Evolutionary conservation across 78 protist species (phyloP), one percentile per base, ranked within the genome.

Genomic region (Capsaspora owczarzaki): DNA sequence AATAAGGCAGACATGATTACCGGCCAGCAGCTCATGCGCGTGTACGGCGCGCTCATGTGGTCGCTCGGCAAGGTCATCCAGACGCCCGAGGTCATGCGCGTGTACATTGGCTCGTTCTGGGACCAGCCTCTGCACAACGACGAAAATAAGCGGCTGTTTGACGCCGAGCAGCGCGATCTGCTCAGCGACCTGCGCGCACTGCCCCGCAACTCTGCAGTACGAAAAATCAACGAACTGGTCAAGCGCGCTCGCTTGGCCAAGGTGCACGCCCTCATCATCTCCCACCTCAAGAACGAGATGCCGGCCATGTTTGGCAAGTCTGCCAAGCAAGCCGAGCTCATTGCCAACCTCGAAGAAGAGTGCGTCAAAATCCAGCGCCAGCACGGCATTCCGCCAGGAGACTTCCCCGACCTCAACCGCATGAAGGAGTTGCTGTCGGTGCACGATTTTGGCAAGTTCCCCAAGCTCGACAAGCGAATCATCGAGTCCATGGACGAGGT

Each of bases 11-110:
- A 93, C 78, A 60, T 77, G 43, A 61, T 91, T 60, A 81, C 41
- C 60, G 53, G 84, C 33, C 95, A 94, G 86, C 89, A 90, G 72
- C 89, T 94, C 38, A 83, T 94, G 83, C 85, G 97, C 22, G 95
- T 94, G 27, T 93, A 94, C 61, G 97, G 97, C 22, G 94, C 95
- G 4, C 82, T 94, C 61, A 83, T 94, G 91, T 94, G 96, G 96
- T 51, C 87, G 12, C 82, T 94, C 0, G 89, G 92, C 38, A 82
- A 80, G 66, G 91, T 89, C 29, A 61, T 90, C 43, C 60, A 23
- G 10, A 82, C 92, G 61, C 93, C 95, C 37, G 93, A 92, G 83
- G 95, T 92, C 23, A 79, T 71, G 51, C 92, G 94, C 27, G 97
- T 94, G 25, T 93, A 89, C 61, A 60, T 94, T 46, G 94, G 95